phyloP scores from a whole-genome alignment of 1,139 yeast genomes.

The Suhomyces atakaporum region DNA sequence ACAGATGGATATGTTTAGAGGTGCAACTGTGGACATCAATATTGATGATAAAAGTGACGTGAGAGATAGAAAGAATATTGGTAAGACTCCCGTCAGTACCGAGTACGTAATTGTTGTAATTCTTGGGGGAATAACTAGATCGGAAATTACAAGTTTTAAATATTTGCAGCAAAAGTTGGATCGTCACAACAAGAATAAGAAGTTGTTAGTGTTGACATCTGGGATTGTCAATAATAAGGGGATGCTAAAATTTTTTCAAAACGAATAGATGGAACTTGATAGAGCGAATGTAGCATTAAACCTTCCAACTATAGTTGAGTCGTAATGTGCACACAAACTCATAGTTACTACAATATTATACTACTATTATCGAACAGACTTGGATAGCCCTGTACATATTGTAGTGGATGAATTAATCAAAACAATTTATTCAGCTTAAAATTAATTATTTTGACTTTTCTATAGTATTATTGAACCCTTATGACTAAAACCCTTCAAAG shows the following conservation, averaged over 20 bases:
- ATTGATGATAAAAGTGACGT: conserved; percentile 34
- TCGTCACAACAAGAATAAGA: conserved; percentile 36
- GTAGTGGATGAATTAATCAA: no score
- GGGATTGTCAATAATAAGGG: conserved; percentile 40
- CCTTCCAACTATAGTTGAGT: no score
- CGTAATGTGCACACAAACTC: no score
- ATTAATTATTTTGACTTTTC: no score
- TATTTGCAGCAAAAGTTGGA: conserved; percentile 47
- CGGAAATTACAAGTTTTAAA: conserved; percentile 70
- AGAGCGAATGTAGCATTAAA: no score
- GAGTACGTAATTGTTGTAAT: conserved; percentile 53
- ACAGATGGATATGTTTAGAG: conserved; percentile 42
- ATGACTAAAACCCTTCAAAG: no score
- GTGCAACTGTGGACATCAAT: conserved; percentile 38
- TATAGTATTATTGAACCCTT: no score
- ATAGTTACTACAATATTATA: no score
- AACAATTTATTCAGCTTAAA: no score
- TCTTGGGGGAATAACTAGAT: conserved; percentile 79
- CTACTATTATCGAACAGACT: no score
- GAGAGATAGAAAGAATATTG: conserved; percentile 18
- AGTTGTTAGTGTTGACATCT: conserved; percentile 55
- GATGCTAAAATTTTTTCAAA: conserved; percentile 4
- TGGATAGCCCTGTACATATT: no score
- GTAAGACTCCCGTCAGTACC: conserved; percentile 1
- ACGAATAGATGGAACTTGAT: neutral